These are phyloP conservation scores for Stemphylium lycopersici DNA, from an alignment of 2,329 filamentous ascomycete species.

Conservation along the genomic window DNA sequence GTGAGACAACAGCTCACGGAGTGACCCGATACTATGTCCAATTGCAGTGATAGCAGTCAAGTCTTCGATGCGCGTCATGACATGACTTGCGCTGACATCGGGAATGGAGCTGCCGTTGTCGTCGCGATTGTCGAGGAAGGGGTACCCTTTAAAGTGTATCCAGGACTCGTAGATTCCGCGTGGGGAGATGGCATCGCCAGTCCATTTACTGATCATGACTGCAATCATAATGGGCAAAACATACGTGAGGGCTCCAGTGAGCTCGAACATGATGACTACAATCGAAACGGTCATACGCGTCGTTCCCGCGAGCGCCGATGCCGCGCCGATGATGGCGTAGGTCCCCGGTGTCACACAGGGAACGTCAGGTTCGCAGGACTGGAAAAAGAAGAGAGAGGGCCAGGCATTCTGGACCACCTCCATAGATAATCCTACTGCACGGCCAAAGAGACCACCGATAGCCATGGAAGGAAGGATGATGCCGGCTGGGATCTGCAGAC, in stretches of 20 bases:
- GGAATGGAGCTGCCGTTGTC: conserved; percentile 68
- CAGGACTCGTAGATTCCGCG: conserved; percentile 96
- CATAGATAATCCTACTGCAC: conserved; percentile 86
- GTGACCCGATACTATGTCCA: conserved; percentile 81
- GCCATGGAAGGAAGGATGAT: conserved; percentile 97
- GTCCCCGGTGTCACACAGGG: conserved; percentile 92
- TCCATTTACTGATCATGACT: conserved; percentile 98
- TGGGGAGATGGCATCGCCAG: conserved; percentile 91
- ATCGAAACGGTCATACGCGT: conserved; percentile 98
- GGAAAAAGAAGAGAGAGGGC: conserved; percentile 78
- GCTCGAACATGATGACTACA: conserved; percentile 99
- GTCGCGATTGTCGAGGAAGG: conserved; percentile 91
- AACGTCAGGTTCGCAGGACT: conserved; percentile 80
- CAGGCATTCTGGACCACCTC: conserved; percentile 84
- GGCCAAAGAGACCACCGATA: conserved; percentile 87
- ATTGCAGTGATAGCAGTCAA: conserved; percentile 85
- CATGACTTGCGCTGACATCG: conserved; percentile 81
- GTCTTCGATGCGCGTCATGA: conserved; percentile 94
- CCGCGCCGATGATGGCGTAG: conserved; percentile 95
- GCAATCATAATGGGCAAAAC: conserved; percentile 99
- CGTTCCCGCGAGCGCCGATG: conserved; percentile 89
- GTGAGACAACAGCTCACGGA: conserved; percentile 72
- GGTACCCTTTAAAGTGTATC: conserved; percentile 96
- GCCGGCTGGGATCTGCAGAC: conserved; percentile 90
- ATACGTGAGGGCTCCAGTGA: conserved; percentile 93